Evolutionary conservation across 352 stramenopile genomes (phyloP), one percentile per base, ranked within the genome.

Genomic region (Phytopythium vexans): DNA sequence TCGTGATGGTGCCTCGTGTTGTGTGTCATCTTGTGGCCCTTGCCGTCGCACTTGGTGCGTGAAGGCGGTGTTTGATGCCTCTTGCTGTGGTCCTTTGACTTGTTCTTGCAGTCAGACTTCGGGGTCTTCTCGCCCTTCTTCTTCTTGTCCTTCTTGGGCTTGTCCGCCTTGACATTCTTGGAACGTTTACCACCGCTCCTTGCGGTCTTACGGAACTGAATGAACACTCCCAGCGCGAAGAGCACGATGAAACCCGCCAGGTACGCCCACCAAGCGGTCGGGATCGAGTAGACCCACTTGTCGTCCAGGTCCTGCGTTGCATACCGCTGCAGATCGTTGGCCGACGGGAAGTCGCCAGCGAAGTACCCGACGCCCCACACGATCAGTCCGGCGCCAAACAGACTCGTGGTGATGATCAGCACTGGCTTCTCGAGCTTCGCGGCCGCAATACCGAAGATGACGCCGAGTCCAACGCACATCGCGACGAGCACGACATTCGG

Each of bases 281-380:
- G 78, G 40, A 89, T 83, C 41, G 60, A 62, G 60, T 84, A 86
- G 32, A 78, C 60, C 68, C 64, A 81, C 27, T 64, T 35, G 43
- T 21, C 43, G 42, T 68, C 52, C 27, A 62, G 67, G 55, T 82
- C 70, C 39, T 66, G 35, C 8, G 50, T 56, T 3, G 56, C 65
- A 36, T 85, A 83, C 49, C 50, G 21, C 55, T 74, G 74, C 44
- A 88, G 68, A 60, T 86, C 72, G 46, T 53, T 77, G 12, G 70
- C 58, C 31, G 66, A 70, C 42, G 78, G 72, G 46, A 77, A 89
- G 49, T 83, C 64, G 37, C 78, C 73, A 11, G 66, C 72, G 48
- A 86, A 89, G 64, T 86, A 87, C 35, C 78, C 78, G 10, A 87
- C 43, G 5, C 78, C 78, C 78, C 74, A 86, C 1, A 82, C 69